Conservation (phyloP, 2,329 filamentous ascomycete genomes). For the Escovopsis sp. region DNA sequence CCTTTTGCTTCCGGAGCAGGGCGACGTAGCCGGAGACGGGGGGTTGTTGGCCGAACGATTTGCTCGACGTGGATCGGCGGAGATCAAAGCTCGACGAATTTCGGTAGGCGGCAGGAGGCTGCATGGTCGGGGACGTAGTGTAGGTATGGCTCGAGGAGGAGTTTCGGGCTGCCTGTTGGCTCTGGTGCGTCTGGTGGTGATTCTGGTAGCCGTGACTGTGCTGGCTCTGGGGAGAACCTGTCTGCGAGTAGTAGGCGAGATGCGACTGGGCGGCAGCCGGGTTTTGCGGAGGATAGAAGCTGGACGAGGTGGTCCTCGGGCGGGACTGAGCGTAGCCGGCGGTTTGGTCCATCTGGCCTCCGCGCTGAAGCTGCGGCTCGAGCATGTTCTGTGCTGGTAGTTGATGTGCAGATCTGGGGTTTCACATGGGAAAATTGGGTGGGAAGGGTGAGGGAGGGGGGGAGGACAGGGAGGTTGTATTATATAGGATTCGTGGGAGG, state of each 20-base stretch:
- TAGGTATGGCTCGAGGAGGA: conserved; percentile 54
- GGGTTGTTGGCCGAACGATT: conserved; percentile 50
- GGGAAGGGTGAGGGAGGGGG: neutral
- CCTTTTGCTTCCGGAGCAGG: conserved; percentile 91
- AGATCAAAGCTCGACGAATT: conserved; percentile 42
- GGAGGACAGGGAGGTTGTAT: neutral
- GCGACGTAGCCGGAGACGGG: conserved; percentile 71
- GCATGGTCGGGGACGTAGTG: conserved; percentile 57
- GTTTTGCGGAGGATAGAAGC: conserved; percentile 25
- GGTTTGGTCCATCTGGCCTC: conserved; percentile 19
- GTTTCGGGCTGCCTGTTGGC: conserved; percentile 26
- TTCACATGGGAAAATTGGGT: neutral
- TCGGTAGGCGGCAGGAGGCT: conserved; percentile 41
- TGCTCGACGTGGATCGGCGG: conserved; percentile 66
- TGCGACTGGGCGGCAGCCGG: too few relatives aligned
- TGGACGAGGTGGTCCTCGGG: conserved; percentile 42
- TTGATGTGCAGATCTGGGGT: neutral
- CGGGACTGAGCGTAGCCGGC: conserved; percentile 37
- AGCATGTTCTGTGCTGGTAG: conserved; percentile 11
- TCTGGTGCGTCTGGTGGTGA: conserved; percentile 2
- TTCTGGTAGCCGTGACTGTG: conserved; percentile 21
- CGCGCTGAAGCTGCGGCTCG: conserved; percentile 16
- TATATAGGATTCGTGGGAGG: neutral
- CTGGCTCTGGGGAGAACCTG: conserved; percentile 12
- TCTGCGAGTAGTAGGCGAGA: too few relatives aligned